Base-by-base conservation (phyloP, 1,284 basidiomycete species). In the Pseudozyma sp. region DNA sequence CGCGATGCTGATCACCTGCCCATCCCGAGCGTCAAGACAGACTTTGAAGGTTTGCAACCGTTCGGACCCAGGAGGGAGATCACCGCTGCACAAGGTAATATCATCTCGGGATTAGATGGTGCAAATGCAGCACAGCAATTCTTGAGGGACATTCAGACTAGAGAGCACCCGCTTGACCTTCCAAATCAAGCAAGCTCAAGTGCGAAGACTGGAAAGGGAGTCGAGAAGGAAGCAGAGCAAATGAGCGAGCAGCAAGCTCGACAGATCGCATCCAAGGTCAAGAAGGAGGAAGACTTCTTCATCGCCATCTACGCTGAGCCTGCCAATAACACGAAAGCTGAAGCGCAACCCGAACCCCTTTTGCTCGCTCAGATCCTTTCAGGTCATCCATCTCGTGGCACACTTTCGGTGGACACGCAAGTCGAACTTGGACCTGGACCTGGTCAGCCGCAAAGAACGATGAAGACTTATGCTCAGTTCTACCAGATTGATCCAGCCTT, bases 311-410 rank as follows among this genome's bases (percentile, higher is more conserved):
- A 84, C 34, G 76, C 77, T 13, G 65, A 73, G n/a, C 63, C 56
- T 19, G 56, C 54, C 13, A 19, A 21, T 5, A 34, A 31, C 8
- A 31, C 39, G n/a, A 10, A 19, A 1, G 36, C 21, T 0, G 18
- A 34, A n/a, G 54, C 45, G 36, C 40, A 50, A 19, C 34, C 52
- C 11, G 45, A 62, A 51, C 70, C 58, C 13, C 44, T 70, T 7
- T 18, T 76, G 52, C 56, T 62, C 7, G 60, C 59, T 7, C 66
- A 54, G 36, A 91, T 95, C 70, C 89, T 89, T 14, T 91, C 92
- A 0, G 93, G 93, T 1, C 93, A 93, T 83, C 93, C 92, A 0
- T 90, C 89, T 21, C 88, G 92, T 10, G 93, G 93, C 0, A 89
- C 90, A 0, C 87, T 95, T 16, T 89, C 92, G 0, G 86, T 95